These are phyloP conservation scores for Striga asiatica DNA, from an alignment of 257 asterid genomes.

Conservation along the genomic window DNA sequence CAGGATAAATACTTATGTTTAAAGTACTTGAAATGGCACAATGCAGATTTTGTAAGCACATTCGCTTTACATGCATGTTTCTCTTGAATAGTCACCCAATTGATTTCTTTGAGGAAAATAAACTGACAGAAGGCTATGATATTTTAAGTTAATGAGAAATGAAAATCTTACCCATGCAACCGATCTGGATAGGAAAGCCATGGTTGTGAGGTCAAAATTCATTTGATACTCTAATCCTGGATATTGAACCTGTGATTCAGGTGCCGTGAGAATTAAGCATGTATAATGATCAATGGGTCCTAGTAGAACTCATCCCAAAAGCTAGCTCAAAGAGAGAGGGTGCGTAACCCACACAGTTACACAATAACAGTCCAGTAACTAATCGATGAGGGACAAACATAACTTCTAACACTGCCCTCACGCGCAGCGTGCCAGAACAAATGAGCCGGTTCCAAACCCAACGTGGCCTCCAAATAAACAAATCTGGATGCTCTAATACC, in stretches of 20 bases:
- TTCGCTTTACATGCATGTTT: not conserved
- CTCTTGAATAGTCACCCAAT: not conserved
- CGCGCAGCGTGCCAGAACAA: too few species aligned
- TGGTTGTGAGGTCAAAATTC: conserved; percentile 72
- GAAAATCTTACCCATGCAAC: conserved; percentile 59
- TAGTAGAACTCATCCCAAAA: too few species aligned
- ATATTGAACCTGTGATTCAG: conserved; percentile 62
- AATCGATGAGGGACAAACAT: too few species aligned
- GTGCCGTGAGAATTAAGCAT: conserved; percentile 11
- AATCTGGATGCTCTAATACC: too few species aligned
- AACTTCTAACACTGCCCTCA: too few species aligned
- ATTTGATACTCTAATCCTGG: conserved; percentile 86
- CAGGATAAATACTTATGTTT: not conserved
- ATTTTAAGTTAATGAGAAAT: conserved; percentile 3
- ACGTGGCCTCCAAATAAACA: too few species aligned
- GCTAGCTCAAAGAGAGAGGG: too few species aligned
- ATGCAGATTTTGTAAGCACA: conserved; percentile 5
- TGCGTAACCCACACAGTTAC: too few species aligned
- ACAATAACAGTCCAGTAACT: too few species aligned
- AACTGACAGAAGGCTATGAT: not conserved
- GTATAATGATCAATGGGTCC: too few species aligned
- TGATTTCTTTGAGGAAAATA: not conserved
- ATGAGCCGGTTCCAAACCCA: too few species aligned
- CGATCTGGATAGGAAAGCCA: conserved; percentile 57
- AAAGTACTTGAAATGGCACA: not conserved